These are phyloP conservation scores for Xylariaceae sp. DNA, from an alignment of 2,329 filamentous ascomycete species.

Conservation along the genomic window DNA sequence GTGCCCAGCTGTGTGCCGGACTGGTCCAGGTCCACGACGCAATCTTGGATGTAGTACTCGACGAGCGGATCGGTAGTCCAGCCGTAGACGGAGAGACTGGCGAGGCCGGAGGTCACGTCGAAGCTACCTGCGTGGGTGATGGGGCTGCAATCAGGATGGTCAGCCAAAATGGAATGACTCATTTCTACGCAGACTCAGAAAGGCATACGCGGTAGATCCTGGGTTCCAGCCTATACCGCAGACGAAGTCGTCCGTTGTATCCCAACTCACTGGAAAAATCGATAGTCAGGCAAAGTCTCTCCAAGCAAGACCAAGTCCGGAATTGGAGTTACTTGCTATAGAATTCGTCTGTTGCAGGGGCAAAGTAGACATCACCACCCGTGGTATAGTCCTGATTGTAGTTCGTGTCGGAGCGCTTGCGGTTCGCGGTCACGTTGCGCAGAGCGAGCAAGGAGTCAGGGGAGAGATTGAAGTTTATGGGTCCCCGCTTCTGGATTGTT, in stretches of 20 bases:
- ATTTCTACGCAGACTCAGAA: too few species aligned
- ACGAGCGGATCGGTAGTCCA: conserved; percentile 34
- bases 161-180: background rate
- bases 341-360: background rate
- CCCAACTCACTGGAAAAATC: too few species aligned
- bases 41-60: conserved; percentile 35
- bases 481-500: background rate
- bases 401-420: background rate
- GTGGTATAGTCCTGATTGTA: background rate
- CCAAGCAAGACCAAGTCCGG: too few species aligned
- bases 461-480: background rate
- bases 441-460: background rate
- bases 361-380: background rate
- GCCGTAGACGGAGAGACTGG: conserved; percentile 31
- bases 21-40: background rate
- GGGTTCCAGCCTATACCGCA: background rate
- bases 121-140: conserved; percentile 8
- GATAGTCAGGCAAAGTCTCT: too few species aligned
- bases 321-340: too few species aligned
- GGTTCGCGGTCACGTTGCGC: background rate
- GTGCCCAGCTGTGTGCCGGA: conserved; percentile 26
- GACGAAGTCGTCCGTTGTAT: background rate
- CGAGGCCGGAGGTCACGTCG: conserved; percentile 9
- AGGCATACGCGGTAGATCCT: background rate
- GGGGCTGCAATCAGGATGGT: background rate